These are phyloP conservation scores for Calonectria pseudoreteaudii DNA, from an alignment of 2,329 filamentous ascomycete species.

Conservation along the genomic window DNA sequence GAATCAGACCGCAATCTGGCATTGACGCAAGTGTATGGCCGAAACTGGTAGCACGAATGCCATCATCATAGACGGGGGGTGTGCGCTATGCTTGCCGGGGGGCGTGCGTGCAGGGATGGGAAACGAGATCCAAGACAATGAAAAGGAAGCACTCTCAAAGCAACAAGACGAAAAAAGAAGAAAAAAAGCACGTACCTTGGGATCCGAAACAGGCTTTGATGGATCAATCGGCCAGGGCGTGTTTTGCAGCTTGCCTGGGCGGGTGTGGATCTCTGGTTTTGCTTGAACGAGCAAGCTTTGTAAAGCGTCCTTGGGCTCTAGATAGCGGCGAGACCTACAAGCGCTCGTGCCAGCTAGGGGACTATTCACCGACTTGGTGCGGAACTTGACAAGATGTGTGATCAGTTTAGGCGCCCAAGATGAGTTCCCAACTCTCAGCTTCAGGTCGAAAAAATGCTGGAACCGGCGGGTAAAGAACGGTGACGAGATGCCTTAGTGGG, in stretches of 20 bases:
- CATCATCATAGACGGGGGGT: constrained; percentile 15
- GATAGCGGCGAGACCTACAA: neutral
- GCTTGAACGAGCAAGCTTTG: constrained; percentile 8
- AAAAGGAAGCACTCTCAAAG: neutral
- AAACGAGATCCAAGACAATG: neutral
- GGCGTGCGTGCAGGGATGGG: constrained; percentile 12
- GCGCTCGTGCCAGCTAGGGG: constrained; percentile 9
- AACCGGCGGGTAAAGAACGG: constrained; percentile 4
- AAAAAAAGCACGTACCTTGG: constrained; percentile 25
- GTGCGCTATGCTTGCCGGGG: neutral
- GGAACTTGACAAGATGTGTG: constrained; percentile 9
- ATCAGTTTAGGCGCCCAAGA: constrained; percentile 12
- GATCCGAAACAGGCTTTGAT: constrained; percentile 21
- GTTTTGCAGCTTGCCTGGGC: constrained; percentile 19
- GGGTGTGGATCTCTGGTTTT: constrained; percentile 2
- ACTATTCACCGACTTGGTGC: neutral
- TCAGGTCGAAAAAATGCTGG: neutral
- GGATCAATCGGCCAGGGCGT: constrained; percentile 21
- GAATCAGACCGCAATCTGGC: neutral
- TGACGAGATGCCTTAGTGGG: neutral
- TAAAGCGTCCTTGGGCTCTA: neutral
- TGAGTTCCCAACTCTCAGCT: constrained; percentile 13
- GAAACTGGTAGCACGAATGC: constrained; percentile 17
- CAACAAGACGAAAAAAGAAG: constrained; percentile 8
- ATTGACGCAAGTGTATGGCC: constrained; percentile 17